A percentile compares a stretch with the other conserved stretches of the same genome.
These are phyloP conservation scores for Pterulicium gracile DNA, from an alignment of 1,284 basidiomycete genomes.

Conservation along the genomic window DNA sequence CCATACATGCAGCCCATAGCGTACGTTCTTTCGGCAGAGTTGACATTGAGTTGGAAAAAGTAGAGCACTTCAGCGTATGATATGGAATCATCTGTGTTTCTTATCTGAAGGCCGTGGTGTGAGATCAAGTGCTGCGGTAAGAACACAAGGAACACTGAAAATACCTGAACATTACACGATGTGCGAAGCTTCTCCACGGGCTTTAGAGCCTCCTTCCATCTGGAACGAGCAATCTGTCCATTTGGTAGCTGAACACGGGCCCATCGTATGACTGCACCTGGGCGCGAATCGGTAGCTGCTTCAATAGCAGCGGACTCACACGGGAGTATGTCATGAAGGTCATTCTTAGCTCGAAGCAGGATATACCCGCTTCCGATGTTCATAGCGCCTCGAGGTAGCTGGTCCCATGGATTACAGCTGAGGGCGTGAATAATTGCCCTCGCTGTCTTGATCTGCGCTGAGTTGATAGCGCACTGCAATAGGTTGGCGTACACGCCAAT, in stretches of 20 bases:
- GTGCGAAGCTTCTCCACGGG: conserved; percentile 5
- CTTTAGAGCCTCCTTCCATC: neutral
- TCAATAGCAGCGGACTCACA: neutral
- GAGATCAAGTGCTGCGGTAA: too few relatives aligned
- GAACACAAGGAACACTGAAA: too few relatives aligned
- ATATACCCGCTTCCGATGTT: conserved; percentile 11
- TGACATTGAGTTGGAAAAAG: too few relatives aligned
- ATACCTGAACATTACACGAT: conserved; percentile 33
- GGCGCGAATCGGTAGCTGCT: neutral
- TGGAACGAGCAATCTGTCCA: conserved; percentile 11
- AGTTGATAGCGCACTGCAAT: conserved; percentile 10
- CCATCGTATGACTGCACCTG: conserved; percentile 10
- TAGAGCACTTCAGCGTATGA: too few relatives aligned
- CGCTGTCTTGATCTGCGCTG: conserved; percentile 16
- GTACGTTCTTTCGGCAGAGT: too few relatives aligned
- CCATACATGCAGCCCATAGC: too few relatives aligned
- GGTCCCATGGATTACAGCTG: neutral
- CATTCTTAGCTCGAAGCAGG: conserved; percentile 8
- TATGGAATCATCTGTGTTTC: too few relatives aligned
- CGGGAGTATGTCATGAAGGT: neutral
- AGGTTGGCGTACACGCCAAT: conserved; percentile 21
- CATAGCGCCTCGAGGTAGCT: conserved; percentile 9
- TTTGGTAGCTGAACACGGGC: conserved; percentile 15
- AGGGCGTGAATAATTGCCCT: conserved; percentile 10
- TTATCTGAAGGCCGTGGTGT: too few relatives aligned